Base-by-base conservation (phyloP, 129 eudicot genomes). In the Lactuca saligna region DNA sequence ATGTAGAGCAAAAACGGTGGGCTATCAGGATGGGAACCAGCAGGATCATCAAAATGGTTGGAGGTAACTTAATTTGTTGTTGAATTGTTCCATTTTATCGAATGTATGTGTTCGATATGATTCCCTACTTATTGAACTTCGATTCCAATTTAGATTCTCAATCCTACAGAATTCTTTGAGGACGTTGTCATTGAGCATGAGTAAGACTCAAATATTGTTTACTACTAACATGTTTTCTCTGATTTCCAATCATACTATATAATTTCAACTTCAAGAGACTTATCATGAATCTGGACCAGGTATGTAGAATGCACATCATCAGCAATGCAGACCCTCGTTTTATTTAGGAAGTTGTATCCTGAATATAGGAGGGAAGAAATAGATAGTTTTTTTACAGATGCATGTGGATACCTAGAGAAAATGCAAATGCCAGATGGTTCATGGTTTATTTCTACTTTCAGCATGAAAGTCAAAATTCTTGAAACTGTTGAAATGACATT, bases 1-100 rank as follows among this genome's bases (percentile, higher is more conserved):
- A 17, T 80, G 68, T 87, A 90, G 97, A 85, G 97, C 78, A 79
- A 79, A 83, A 91, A 83, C 75, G 97, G 97, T 8, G 97, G 97
- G 8, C 8, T 81, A 68, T 41, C 89, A 33, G 92, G 80, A 3
- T 91, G 97, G 97, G 97, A 91, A 71, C 95, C 95, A 54, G 86
- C 44, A 38, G 44, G 44, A 38, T 38, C 91, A 6, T 63, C 79
- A 14, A 51, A 80, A 17, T 91, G 95, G 95, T 67, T 90, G 73
- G 95, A 90, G 88, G 90, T 90, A 74, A 32, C 12, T n/a, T n/a
- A n/a, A n/a, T n/a, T 56, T 13, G 31, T n/a, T 37, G 16, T 14
- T 9, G 8, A 6, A 38, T 38, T 6, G 8, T 8, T 48, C 17
- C 16, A 54, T 25, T 41, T 50, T 61, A 48, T 32, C 16, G 5